phyloP scores from a whole-genome alignment of 1,284 basidiomycete genomes.

The Cystobasidium sp. region DNA sequence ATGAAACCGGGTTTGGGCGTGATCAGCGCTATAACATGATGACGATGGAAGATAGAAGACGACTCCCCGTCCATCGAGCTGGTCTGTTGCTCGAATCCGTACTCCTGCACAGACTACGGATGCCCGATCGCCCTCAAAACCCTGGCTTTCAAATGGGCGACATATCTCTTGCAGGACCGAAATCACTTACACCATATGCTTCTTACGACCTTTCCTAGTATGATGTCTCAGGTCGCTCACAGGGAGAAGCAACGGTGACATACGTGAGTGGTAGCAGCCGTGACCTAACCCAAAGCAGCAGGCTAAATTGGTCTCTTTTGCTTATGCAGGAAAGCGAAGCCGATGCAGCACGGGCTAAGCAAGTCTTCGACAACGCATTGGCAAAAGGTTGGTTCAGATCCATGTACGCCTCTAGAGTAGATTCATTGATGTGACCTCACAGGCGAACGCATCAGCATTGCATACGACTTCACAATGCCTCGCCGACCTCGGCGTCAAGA shows the following conservation, averaged over 20 bases:
- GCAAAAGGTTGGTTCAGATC: conserved; percentile 73
- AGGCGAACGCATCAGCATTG: conserved; percentile 49
- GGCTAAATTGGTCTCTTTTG: not conserved
- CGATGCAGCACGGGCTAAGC: conserved; percentile 82
- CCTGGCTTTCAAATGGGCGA: not conserved
- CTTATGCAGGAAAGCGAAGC: conserved; percentile 63
- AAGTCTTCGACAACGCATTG: conserved; percentile 82
- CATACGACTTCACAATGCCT: conserved; percentile 46
- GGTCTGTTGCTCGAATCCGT: not conserved
- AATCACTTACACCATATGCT: conserved; percentile 30
- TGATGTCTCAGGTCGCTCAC: conserved; percentile 91
- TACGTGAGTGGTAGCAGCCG: conserved; percentile 60
- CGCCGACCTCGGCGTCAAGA: conserved; percentile 11
- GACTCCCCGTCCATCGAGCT: not conserved
- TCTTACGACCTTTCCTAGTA: conserved; percentile 64
- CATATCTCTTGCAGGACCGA: conserved; percentile 12
- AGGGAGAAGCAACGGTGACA: conserved; percentile 78
- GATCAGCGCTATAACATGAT: not conserved
- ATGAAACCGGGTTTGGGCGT: not conserved
- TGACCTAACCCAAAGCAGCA: not conserved
- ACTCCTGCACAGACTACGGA: not conserved
- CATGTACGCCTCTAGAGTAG: not conserved
- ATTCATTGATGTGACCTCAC: not conserved
- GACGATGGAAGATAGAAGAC: not conserved
- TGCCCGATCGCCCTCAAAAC: not conserved